Percentiles rank a stretch among this genome's conserved stretches.
Conservation (phyloP, 2,329 filamentous ascomycete species). For the Monilinia polystroma region DNA sequence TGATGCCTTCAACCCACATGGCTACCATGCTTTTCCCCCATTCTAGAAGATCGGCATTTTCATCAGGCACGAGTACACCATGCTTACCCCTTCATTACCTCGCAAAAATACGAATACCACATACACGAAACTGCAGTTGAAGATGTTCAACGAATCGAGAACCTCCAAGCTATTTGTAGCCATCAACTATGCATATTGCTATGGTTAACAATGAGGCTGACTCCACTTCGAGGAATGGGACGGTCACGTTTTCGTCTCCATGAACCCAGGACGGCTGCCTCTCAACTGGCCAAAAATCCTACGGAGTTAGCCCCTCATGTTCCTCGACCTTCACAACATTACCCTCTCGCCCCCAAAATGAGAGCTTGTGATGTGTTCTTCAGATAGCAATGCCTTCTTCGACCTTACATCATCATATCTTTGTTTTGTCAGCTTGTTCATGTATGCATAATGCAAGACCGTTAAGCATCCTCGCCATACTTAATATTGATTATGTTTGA, state of each 20-base stretch:
- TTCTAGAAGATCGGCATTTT: background rate
- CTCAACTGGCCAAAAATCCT: background rate
- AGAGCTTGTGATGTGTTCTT: background rate
- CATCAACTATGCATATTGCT: conserved; percentile 3
- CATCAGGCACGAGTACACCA: background rate
- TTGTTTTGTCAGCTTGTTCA: background rate
- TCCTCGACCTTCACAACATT: background rate
- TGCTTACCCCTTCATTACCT: background rate
- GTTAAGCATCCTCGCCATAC: background rate
- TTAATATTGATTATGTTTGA: background rate
- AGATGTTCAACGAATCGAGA: background rate
- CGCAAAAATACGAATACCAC: background rate
- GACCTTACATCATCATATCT: background rate
- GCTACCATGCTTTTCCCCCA: background rate
- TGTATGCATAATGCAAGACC: background rate
- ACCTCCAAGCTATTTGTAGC: background rate
- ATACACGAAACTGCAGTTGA: conserved; percentile 10
- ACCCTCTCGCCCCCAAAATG: background rate
- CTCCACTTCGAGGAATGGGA: background rate
- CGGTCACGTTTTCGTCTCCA: conserved; percentile 14
- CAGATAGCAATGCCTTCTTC: background rate
- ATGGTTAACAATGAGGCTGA: conserved; percentile 7
- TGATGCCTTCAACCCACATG: background rate
- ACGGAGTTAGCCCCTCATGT: background rate
- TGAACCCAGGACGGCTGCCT: background rate